A percentile compares a stretch with the other conserved stretches of the same genome.
Conservation (phyloP, 495 filamentous ascomycete genomes). For the Penicillium cataractarum region DNA sequence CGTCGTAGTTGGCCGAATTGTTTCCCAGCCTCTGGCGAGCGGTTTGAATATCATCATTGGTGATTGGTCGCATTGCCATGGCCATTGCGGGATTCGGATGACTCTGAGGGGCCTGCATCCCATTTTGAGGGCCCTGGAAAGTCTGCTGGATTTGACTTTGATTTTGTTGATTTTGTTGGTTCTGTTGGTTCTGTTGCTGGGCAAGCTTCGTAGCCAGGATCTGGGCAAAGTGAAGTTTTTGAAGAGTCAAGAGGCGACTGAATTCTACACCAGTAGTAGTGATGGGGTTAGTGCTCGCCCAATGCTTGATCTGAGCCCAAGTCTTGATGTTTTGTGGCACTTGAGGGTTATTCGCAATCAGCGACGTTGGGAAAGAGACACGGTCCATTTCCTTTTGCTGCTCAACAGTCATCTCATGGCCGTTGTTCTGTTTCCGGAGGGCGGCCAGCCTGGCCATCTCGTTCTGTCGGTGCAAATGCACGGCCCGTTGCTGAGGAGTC, state of each 20-base stretch:
- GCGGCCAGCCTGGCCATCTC: slow-evolving; percentile 42
- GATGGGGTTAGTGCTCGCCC: slow-evolving; percentile 55
- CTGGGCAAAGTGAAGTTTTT: slow-evolving; percentile 58
- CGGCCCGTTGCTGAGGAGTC: slow-evolving; percentile 38
- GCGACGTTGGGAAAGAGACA: slow-evolving; percentile 40
- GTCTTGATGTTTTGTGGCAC: slow-evolving; percentile 65
- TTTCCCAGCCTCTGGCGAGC: slow-evolving; percentile 46
- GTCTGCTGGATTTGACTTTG: slow-evolving; percentile 32
- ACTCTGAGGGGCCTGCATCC: slow-evolving; percentile 44
- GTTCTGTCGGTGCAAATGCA: slow-evolving; percentile 41
- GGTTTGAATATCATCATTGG: slow-evolving; percentile 48
- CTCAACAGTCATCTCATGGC: slow-evolving; percentile 46
- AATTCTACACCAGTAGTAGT: slow-evolving; percentile 43
- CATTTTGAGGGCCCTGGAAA: slow-evolving; percentile 33
- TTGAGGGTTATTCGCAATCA: slow-evolving; percentile 41
- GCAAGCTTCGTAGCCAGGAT: slow-evolving; percentile 32
- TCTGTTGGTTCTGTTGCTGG: slow-evolving; percentile 1
- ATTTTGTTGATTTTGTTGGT: slow-evolving; percentile 27
- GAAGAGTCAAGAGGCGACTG: slow-evolving; percentile 51
- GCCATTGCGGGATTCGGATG: slow-evolving; percentile 30
- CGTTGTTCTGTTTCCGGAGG: slow-evolving; percentile 46
- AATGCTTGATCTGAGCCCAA: slow-evolving; percentile 75
- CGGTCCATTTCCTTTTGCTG: slow-evolving; percentile 54
- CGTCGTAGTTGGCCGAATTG: slow-evolving; percentile 44
- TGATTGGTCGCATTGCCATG: slow-evolving; percentile 44